Evolutionary conservation across 257 asterid species (phyloP), one percentile per base, ranked within the genome.

Genomic region (Ajuga chamaepitys): DNA sequence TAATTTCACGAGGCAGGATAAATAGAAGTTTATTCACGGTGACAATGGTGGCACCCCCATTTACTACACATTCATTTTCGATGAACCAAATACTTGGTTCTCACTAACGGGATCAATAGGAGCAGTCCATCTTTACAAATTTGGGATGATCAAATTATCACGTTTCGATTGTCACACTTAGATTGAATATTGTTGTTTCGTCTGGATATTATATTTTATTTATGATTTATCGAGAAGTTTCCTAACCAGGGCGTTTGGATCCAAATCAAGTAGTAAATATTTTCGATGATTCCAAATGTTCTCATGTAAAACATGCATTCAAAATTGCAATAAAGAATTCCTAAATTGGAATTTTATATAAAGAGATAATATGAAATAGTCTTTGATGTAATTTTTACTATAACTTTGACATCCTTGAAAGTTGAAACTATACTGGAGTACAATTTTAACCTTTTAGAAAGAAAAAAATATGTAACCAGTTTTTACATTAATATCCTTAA

Each of bases 231-330:
- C 34, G 40, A 17, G 54, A 63, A 6, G 60, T 71, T 53, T n/a
- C 76, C 76, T 10, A 71, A 71, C 9, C 54, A 7, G 0, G 76
- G 53, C 13, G 56, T 71, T 16, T 71, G 76, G 76, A 4, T 71
- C 53, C 76, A 24, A 56, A 45, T 71, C 46, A 66, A 11, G 0
- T 66, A 66, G 45, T 0, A 25, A 25, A 0, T 3, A 46, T 46
- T 46, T 14, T n/a, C n/a, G n/a, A n/a, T n/a, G n/a, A n/a, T n/a
- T n/a, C n/a, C n/a, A n/a, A n/a, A n/a, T n/a, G n/a, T n/a, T n/a
- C n/a, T n/a, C n/a, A n/a, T n/a, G n/a, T n/a, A n/a, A n/a, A n/a
- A n/a, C n/a, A n/a, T n/a, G n/a, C n/a, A n/a, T n/a, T n/a, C n/a
- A n/a, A n/a, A n/a, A n/a, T n/a, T n/a, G n/a, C n/a, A n/a, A n/a